Evolutionary conservation across 2,329 filamentous ascomycete species (phyloP).

Genomic region (Aspergillus tubingensis): DNA sequence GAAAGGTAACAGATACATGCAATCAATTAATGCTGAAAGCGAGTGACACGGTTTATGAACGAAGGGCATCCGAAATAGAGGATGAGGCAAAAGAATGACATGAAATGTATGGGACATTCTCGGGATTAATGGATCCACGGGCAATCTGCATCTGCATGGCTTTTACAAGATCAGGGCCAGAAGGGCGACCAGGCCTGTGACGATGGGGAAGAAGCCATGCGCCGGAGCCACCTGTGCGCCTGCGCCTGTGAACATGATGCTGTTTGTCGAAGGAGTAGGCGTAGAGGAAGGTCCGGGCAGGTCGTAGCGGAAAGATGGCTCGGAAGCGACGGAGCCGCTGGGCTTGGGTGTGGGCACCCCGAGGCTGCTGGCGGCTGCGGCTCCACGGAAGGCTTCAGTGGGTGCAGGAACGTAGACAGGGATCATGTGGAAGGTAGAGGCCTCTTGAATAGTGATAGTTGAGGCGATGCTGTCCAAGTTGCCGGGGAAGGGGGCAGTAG

Average conservation of each 20-base stretch:
- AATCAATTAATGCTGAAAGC: neutral
- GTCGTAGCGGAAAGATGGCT: slow-evolving; percentile 31
- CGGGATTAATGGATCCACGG: neutral
- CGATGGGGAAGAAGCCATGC: slow-evolving; percentile 25
- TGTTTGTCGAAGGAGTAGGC: slow-evolving; percentile 28
- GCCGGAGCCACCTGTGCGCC: slow-evolving; percentile 21
- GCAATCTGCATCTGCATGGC: neutral
- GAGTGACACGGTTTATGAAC: neutral
- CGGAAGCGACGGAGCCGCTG: slow-evolving; percentile 50
- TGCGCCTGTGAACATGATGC: slow-evolving; percentile 28
- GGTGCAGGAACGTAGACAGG: slow-evolving; percentile 30
- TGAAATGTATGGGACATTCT: neutral
- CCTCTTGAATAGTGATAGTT: slow-evolving; percentile 15
- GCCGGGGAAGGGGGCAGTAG: slow-evolving; percentile 3
- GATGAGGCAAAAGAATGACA: neutral
- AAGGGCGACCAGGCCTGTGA: slow-evolving; percentile 28
- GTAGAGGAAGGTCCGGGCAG: slow-evolving; percentile 40
- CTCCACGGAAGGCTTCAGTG: slow-evolving; percentile 19
- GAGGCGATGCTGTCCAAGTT: slow-evolving; percentile 8
- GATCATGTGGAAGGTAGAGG: slow-evolving; percentile 27
- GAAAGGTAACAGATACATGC: neutral
- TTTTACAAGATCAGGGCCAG: slow-evolving; percentile 34
- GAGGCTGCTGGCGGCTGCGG: slow-evolving; percentile 22
- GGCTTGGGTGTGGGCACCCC: slow-evolving; percentile 37
- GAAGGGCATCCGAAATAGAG: neutral